A percentile compares a stretch with the other conserved stretches of the same genome.
Conservation (phyloP, 768 basidiomycete genomes). For the Lentinula sp. region DNA sequence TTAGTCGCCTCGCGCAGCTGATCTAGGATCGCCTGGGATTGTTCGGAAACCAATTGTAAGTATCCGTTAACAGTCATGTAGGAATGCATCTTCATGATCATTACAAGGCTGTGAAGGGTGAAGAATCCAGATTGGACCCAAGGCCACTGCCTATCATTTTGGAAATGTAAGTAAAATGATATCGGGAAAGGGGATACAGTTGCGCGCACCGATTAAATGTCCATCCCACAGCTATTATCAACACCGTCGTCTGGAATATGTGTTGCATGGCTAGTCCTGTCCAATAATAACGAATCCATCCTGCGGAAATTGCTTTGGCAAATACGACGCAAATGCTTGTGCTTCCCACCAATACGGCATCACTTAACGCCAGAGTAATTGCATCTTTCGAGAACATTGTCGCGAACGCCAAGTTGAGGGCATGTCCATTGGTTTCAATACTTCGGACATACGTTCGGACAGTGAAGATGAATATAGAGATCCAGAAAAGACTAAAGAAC, state of each 20-base stretch:
- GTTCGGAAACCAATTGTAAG: constrained; percentile 48
- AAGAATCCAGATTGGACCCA: constrained; percentile 96
- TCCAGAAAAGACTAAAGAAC: constrained; percentile 95
- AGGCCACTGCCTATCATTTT: constrained; percentile 73
- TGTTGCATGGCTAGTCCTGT: constrained; percentile 78
- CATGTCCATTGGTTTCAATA: constrained; percentile 72
- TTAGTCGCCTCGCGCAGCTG: constrained; percentile 42
- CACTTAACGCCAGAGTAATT: constrained; percentile 74
- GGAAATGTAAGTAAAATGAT: background rate
- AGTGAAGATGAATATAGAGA: constrained; percentile 78
- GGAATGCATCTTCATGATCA: constrained; percentile 97
- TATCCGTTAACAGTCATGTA: constrained; percentile 88
- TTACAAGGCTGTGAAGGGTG: constrained; percentile 80
- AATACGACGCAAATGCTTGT: constrained; percentile 82
- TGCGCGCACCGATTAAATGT: constrained; percentile 60
- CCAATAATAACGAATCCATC: constrained; percentile 81
- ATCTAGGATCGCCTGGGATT: constrained; percentile 36
- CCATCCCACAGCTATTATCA: constrained; percentile 79
- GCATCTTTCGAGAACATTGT: constrained; percentile 85
- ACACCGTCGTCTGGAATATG: constrained; percentile 62
- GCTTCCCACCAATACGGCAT: constrained; percentile 71
- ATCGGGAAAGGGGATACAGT: background rate
- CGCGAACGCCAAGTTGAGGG: constrained; percentile 77
- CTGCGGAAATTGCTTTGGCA: constrained; percentile 65
- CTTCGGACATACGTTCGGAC: constrained; percentile 72